Conservation (phyloP, 177 flowering plant genomes). For the Vitis hybrid region DNA sequence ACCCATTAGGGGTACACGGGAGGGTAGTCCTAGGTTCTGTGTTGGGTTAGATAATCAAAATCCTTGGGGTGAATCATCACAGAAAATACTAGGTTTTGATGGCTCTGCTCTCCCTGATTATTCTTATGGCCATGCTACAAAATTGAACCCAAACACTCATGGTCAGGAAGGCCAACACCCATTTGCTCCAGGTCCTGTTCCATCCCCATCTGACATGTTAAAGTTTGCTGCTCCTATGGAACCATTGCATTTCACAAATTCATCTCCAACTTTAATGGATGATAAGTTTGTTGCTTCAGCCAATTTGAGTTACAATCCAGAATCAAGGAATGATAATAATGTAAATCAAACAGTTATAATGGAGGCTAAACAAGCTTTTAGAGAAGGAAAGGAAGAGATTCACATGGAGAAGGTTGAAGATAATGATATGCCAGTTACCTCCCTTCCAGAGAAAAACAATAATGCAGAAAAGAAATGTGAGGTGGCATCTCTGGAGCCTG, state of each 20-base stretch:
- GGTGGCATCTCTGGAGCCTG: slow-evolving; percentile 11
- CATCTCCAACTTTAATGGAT: slow-evolving; percentile 22
- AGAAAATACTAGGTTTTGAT: slow-evolving; percentile 45
- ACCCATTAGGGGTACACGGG: slow-evolving; percentile 34
- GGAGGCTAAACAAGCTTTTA: slow-evolving; percentile 21
- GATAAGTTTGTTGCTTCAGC: slow-evolving; percentile 26
- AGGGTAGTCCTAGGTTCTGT: slow-evolving; percentile 50
- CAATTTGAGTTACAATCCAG: slow-evolving; percentile 18
- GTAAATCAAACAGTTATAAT: slow-evolving; percentile 17
- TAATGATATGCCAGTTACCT: slow-evolving; percentile 13
- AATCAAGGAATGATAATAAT: slow-evolving; percentile 10
- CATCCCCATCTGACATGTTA: slow-evolving; percentile 26
- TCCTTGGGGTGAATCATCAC: slow-evolving; percentile 54
- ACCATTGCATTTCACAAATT: slow-evolving; percentile 18
- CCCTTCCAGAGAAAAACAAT: slow-evolving; percentile 15
- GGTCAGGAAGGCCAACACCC: slow-evolving; percentile 31
- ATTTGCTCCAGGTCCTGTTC: slow-evolving; percentile 26
- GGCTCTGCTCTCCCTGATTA: slow-evolving; percentile 51
- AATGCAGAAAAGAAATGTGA: slow-evolving; percentile 14
- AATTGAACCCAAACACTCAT: slow-evolving; percentile 27
- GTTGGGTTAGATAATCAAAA: slow-evolving; percentile 58
- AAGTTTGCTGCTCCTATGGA: slow-evolving; percentile 24
- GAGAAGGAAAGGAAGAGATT: slow-evolving; percentile 20
- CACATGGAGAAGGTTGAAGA: slow-evolving; percentile 17
- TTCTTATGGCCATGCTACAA: slow-evolving; percentile 34